Evolutionary conservation across 2,329 filamentous ascomycete genomes (phyloP).

Genomic region (Fusarium sp.): DNA sequence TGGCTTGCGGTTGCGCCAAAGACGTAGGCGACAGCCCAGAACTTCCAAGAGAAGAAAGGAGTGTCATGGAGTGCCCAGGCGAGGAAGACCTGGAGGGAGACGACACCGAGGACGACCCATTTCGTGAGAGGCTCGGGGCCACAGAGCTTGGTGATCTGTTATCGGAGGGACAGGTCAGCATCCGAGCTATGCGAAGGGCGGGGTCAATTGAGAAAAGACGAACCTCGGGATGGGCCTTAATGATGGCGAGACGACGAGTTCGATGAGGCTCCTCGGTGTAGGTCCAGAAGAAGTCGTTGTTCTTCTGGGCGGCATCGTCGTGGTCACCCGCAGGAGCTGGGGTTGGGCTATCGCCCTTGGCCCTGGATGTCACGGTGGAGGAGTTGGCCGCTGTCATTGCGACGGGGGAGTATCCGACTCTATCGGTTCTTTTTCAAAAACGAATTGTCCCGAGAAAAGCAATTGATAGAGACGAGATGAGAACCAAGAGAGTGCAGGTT

Average conservation of each 20-base stretch:
- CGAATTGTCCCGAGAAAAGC: not conserved
- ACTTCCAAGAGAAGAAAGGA: slow-evolving; percentile 80
- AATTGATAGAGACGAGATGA: not conserved
- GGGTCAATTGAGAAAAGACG: slow-evolving; percentile 24
- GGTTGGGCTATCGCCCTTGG: slow-evolving; percentile 37
- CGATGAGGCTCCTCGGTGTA: slow-evolving; percentile 98
- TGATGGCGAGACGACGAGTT: slow-evolving; percentile 88
- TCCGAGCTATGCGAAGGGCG: not conserved
- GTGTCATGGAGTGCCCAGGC: slow-evolving; percentile 80
- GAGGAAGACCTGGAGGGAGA: slow-evolving; percentile 78
- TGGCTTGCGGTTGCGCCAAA: slow-evolving; percentile 96
- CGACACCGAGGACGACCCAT: slow-evolving; percentile 85
- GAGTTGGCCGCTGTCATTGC: slow-evolving; percentile 44
- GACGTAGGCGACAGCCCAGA: slow-evolving; percentile 87
- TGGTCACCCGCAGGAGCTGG: slow-evolving; percentile 24
- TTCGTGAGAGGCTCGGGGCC: slow-evolving; percentile 95
- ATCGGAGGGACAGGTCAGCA: slow-evolving; percentile 17
- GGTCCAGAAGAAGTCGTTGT: slow-evolving; percentile 87
- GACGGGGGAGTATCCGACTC: slow-evolving; percentile 1
- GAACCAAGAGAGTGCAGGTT: slow-evolving; percentile 2
- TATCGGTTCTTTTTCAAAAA: not conserved
- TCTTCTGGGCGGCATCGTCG: slow-evolving; percentile 38
- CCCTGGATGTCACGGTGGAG: slow-evolving; percentile 49
- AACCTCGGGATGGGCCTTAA: slow-evolving; percentile 97
- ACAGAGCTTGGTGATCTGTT: slow-evolving; percentile 92